phyloP scores from a whole-genome alignment of 208 protist genomes.

The Trypanosoma brucei region DNA sequence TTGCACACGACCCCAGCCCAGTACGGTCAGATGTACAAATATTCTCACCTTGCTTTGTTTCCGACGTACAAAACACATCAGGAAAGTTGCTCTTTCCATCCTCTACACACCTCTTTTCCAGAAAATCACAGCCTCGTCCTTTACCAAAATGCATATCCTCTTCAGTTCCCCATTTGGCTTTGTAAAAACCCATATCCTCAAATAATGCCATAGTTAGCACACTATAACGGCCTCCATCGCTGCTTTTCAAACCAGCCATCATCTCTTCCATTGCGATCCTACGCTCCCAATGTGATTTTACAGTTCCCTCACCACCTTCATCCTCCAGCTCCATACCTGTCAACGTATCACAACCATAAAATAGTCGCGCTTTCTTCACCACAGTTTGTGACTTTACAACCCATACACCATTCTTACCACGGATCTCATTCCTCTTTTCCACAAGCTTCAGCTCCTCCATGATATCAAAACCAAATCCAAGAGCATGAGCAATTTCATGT shows the following conservation, averaged over 20 bases:
- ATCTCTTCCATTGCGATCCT: conserved; percentile 30
- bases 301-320: conserved; percentile 16
- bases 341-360: conserved; percentile 11
- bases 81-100: conserved; percentile 20
- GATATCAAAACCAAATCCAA: conserved; percentile 37
- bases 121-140: conserved; percentile 22
- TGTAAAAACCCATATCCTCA: conserved; percentile 31
- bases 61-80: conserved; percentile 27
- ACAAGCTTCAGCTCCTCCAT: conserved; percentile 14
- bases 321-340: conserved; percentile 38
- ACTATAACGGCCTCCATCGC: conserved; percentile 21
- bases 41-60: neutral
- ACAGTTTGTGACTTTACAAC: conserved; percentile 13
- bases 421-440: neutral
- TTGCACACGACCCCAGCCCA: conserved; percentile 25
- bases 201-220: conserved; percentile 32
- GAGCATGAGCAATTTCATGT: conserved; percentile 83
- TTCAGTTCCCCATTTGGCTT: conserved; percentile 23
- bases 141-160: conserved; percentile 30
- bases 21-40: conserved; percentile 31
- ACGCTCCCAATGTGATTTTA: conserved; percentile 29
- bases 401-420: conserved; percentile 6
- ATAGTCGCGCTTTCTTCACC: neutral
- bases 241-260: conserved; percentile 17
- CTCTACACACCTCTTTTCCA: conserved; percentile 22